phyloP scores from a whole-genome alignment of 495 filamentous ascomycete species.

The Pseudevernia furfuracea region DNA sequence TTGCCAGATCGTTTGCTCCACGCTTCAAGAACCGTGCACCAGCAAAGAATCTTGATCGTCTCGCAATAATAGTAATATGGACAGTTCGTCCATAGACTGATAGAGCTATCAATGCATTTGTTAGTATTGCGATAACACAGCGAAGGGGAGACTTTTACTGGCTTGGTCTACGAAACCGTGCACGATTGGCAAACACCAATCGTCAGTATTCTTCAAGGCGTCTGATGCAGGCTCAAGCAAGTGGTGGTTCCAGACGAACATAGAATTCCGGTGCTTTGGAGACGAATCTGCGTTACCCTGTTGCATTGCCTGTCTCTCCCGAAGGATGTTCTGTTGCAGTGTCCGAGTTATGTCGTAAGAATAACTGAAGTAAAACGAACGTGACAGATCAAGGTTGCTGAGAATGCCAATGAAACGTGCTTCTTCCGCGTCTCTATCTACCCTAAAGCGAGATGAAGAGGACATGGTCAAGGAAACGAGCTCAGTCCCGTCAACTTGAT shows the following conservation, averaged over 20 bases:
- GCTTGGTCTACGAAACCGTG: slow-evolving; percentile 95
- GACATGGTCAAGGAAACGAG: slow-evolving; percentile 71
- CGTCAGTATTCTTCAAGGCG: slow-evolving; percentile 68
- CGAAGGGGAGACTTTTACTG: slow-evolving; percentile 28
- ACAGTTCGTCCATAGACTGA: slow-evolving; percentile 76
- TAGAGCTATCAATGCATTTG: slow-evolving; percentile 41
- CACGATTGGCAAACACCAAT: slow-evolving; percentile 95
- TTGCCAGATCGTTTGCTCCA: slow-evolving; percentile 77
- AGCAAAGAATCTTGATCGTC: slow-evolving; percentile 87
- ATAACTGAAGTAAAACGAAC: slow-evolving; percentile 97
- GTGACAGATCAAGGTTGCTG: slow-evolving; percentile 78
- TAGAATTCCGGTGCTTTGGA: slow-evolving; percentile 70
- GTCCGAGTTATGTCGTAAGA: slow-evolving; percentile 93
- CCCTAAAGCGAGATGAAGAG: slow-evolving; percentile 51
- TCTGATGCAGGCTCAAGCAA: slow-evolving; percentile 68
- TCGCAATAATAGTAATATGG: slow-evolving; percentile 88
- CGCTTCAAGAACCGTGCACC: slow-evolving; percentile 92
- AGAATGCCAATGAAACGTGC: slow-evolving; percentile 80
- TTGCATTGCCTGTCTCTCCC: slow-evolving; percentile 61
- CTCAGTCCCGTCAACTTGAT: slow-evolving; percentile 93
- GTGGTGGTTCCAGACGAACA: slow-evolving; percentile 98
- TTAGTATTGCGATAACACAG: slow-evolving; percentile 1
- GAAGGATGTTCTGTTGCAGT: slow-evolving; percentile 84
- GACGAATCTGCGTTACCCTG: slow-evolving; percentile 52
- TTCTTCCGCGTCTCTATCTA: slow-evolving; percentile 82